Evolutionary conservation across 1,139 yeast species (phyloP), one percentile per base, ranked within the genome.

Genomic region (Hyphopichia fennica): DNA sequence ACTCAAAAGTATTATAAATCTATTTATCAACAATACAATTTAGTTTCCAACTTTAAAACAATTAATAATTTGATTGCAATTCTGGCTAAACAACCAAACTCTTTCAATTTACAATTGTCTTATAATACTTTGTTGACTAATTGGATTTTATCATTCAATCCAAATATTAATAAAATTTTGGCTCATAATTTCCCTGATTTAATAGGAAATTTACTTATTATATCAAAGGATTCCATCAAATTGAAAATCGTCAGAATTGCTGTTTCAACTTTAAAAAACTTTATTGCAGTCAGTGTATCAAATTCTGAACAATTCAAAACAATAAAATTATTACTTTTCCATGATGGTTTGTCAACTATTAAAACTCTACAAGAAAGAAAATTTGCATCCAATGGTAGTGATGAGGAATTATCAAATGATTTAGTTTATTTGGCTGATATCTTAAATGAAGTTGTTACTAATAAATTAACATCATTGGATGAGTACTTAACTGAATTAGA

Each of bases 161-260:
- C 68, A 11, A 60, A 66, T 36, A 78, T 86, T 35, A 78, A 85
- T 42, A 58, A 64, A 44, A 74, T 74, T 28, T 63, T 89, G 44
- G 72, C 82, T 37, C 78, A 81, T 40, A 67, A 81, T 48, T 76
- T 76, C 51, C 78, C 93, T 18, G 84, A 80, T 43, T 69, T 88
- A 43, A 77, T 86, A 42, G 79, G 74, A 7, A 63, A 62, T 41
- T 63, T 79, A 45, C 72, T 79, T 44, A 53, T 57, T 7, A 67
- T 77, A 40, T 71, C 83, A 14, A 87, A 85, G 59, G 81, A 82
- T 46, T 88, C 96, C 1, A 87, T 93, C 54, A 93, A 93, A 70
- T 95, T 91, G 67, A 93, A 93, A 68, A 82, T 93, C 45, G 87
- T 89, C 34, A 77, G 99, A 59, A 73, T 93, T 41, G 75, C 95